phyloP scores from a whole-genome alignment of 2,329 filamentous ascomycete species.

The Pestalotiopsis sp. region DNA sequence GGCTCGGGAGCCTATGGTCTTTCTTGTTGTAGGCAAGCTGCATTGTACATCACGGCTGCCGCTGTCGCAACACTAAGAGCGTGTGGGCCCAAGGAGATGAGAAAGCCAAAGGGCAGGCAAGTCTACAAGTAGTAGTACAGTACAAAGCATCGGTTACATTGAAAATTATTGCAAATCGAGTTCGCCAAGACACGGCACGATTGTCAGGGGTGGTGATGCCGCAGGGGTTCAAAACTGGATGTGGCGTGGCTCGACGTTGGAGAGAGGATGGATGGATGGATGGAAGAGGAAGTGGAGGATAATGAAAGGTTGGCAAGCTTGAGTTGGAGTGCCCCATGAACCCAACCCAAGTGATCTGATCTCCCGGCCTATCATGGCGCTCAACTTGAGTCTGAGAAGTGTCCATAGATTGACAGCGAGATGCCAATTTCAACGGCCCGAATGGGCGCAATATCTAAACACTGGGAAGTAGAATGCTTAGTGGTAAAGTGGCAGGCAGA shows the following conservation, averaged over 20 bases:
- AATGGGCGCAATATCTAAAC: not conserved
- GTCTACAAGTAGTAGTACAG: not conserved
- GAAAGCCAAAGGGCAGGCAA: not conserved
- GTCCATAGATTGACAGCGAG: not conserved
- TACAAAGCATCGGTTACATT: not conserved
- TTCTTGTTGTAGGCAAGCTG: too few relatives aligned
- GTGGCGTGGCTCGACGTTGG: conserved; percentile 1
- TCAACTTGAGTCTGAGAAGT: not conserved
- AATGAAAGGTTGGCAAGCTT: not conserved
- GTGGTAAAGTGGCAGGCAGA: not conserved
- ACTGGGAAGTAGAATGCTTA: not conserved
- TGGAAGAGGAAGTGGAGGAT: not conserved
- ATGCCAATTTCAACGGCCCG: not conserved
- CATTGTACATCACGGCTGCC: not conserved
- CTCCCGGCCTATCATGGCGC: not conserved
- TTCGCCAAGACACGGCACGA: conserved; percentile 13
- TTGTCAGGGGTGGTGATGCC: not conserved
- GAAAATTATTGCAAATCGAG: not conserved
- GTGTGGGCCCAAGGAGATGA: too few relatives aligned
- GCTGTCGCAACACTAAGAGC: not conserved
- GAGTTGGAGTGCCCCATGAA: not conserved
- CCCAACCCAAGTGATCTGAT: not conserved
- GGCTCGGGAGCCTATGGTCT: too few relatives aligned
- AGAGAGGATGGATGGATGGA: not conserved
- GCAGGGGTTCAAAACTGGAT: conserved; percentile 2